Evolutionary conservation across 345 rosid species (phyloP).

Genomic region (Diplotaxis tenuifolia): DNA sequence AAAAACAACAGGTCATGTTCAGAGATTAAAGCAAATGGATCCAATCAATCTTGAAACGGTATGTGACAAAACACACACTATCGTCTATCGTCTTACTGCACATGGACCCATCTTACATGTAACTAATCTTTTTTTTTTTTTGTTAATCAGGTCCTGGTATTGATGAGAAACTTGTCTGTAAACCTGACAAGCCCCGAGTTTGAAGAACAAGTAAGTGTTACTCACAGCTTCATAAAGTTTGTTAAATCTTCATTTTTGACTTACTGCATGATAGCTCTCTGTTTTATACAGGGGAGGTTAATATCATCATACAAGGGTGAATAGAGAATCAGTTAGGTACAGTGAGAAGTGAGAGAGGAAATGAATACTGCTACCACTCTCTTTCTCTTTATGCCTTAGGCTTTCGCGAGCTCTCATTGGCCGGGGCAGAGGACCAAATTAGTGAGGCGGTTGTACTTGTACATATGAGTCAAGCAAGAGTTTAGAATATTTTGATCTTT

Average conservation of each 20-base stretch:
- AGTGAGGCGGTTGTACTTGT: slow-evolving; percentile 3
- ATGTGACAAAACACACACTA: too few relatives aligned
- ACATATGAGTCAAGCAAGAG: slow-evolving; percentile 9
- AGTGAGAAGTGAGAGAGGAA: background rate
- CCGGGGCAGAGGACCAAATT: background rate
- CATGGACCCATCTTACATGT: background rate
- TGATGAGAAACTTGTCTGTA: slow-evolving; percentile 79
- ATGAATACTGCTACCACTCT: background rate
- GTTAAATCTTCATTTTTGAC: background rate
- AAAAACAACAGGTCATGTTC: slow-evolving; percentile 52
- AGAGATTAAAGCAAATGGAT: slow-evolving; percentile 82
- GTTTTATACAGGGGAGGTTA: slow-evolving; percentile 16
- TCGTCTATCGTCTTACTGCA: background rate
- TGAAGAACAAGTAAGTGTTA: slow-evolving; percentile 65
- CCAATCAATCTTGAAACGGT: slow-evolving; percentile 80
- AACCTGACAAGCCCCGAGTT: slow-evolving; percentile 77
- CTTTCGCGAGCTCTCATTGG: background rate
- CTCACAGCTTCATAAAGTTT: background rate
- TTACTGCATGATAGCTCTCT: background rate
- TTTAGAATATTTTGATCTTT: background rate
- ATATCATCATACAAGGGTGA: slow-evolving; percentile 1
- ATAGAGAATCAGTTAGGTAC: background rate
- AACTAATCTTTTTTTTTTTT: background rate
- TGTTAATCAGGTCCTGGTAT: slow-evolving; percentile 51
- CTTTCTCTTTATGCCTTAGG: background rate